Evolutionary conservation across 306 rosid species (phyloP).

Genomic region (Psophocarpus tetragonolobus): DNA sequence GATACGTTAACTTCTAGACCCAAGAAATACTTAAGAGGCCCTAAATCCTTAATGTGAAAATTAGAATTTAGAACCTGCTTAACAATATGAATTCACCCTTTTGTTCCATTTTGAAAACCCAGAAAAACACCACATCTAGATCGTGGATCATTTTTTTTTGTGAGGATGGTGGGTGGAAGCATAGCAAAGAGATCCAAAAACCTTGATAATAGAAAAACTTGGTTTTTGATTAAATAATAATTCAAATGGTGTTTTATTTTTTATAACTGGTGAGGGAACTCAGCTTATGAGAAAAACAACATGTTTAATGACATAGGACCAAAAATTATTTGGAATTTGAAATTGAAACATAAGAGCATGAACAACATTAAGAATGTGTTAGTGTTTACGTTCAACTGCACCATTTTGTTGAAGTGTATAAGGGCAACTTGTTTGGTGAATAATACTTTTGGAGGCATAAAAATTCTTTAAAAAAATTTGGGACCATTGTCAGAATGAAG

Average conservation of each 20-base stretch:
- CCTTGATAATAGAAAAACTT: background rate
- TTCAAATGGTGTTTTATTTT: background rate
- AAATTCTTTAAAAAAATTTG: no score
- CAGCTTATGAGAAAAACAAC: background rate
- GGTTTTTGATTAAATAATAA: background rate
- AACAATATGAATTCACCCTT: background rate
- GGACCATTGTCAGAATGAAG: no score
- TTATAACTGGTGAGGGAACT: background rate
- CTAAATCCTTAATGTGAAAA: no score
- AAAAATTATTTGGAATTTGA: background rate
- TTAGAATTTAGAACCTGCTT: no score
- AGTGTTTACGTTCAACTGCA: no score
- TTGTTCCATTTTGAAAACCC: background rate
- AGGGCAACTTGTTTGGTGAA: no score
- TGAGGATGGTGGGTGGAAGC: background rate
- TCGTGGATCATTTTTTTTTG: background rate
- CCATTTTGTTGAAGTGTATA: no score
- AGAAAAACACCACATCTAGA: no score
- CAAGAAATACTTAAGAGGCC: background rate
- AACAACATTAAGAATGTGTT: background rate
- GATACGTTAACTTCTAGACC: background rate
- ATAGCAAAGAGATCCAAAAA: background rate
- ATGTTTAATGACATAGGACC: background rate
- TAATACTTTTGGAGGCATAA: no score
- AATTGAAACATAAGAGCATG: background rate